Percentiles rank a stretch among this genome's conserved stretches.
Evolutionary conservation across 106 monocot species (phyloP).

Genomic region (Gastrodia elata): DNA sequence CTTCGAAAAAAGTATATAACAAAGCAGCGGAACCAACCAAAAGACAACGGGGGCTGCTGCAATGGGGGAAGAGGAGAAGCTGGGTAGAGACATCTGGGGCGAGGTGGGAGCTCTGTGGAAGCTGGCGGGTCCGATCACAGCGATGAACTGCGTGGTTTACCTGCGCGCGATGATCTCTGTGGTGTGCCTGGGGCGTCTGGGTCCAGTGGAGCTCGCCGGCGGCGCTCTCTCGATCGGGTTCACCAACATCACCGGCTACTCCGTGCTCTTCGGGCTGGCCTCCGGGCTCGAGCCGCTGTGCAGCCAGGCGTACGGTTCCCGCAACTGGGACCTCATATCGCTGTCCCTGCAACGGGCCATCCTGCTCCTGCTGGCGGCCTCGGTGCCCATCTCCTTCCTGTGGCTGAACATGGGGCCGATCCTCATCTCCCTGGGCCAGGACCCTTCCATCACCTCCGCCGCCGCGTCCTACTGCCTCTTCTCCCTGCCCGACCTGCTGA

Average conservation of each 20-base stretch:
- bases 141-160: constrained; percentile 74
- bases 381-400: constrained; percentile 61
- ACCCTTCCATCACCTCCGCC: constrained; percentile 54
- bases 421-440: constrained; percentile 54
- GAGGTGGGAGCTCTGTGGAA: constrained; percentile 49
- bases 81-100: not conserved
- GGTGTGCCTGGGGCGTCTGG: constrained; percentile 77
- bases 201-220: constrained; percentile 74
- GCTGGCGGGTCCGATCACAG: constrained; percentile 60
- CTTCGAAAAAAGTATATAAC: too few relatives aligned
- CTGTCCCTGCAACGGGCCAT: constrained; percentile 79
- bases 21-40: not conserved
- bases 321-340: constrained; percentile 63
- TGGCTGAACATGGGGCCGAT: constrained; percentile 71
- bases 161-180: constrained; percentile 84
- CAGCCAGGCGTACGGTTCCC: constrained; percentile 71
- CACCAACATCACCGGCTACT: constrained; percentile 98
- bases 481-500: constrained; percentile 83
- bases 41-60: not conserved
- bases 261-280: constrained; percentile 83
- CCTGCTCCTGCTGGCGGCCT: constrained; percentile 49
- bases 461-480: constrained; percentile 61
- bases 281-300: constrained; percentile 92
- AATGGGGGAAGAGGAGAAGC: not conserved
- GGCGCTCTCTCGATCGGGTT: constrained; percentile 88